phyloP scores from a whole-genome alignment of 495 filamentous ascomycete genomes.

The Cercophora samala region DNA sequence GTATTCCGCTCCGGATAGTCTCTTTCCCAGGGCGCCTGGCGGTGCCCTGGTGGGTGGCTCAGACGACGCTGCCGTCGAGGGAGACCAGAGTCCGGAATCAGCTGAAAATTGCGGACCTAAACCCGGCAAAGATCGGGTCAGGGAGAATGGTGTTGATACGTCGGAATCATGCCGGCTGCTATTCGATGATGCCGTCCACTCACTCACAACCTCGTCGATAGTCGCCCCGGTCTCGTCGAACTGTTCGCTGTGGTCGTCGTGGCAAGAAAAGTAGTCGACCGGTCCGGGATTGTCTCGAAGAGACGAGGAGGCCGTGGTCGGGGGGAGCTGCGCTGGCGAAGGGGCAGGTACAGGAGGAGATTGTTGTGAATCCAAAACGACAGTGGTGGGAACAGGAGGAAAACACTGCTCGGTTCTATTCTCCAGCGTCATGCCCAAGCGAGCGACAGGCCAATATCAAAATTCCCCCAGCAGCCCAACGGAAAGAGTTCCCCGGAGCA shows the following conservation, averaged over 20 bases:
- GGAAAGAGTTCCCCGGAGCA: neutral
- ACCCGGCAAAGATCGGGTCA: slow-evolving; percentile 12
- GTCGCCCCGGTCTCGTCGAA: slow-evolving; percentile 10
- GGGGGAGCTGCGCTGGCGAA: slow-evolving; percentile 10
- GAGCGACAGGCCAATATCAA: slow-evolving; percentile 10
- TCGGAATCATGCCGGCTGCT: slow-evolving; percentile 28
- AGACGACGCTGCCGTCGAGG: slow-evolving; percentile 3
- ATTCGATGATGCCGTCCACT: slow-evolving; percentile 16
- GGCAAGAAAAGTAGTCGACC: slow-evolving; percentile 2
- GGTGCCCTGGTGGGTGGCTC: slow-evolving; percentile 7
- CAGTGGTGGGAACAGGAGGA: slow-evolving; percentile 16
- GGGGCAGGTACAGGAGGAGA: slow-evolving; percentile 11
- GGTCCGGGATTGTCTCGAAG: slow-evolving; percentile 17
- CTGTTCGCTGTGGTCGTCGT: neutral
- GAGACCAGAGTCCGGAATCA: slow-evolving; percentile 4
- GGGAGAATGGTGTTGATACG: slow-evolving; percentile 7
- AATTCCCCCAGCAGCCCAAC: slow-evolving; percentile 7
- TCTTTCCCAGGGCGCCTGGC: slow-evolving; percentile 18
- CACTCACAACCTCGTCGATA: slow-evolving; percentile 6
- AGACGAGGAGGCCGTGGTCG: slow-evolving; percentile 5
- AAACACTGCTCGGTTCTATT: slow-evolving; percentile 16
- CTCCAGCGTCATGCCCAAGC: slow-evolving; percentile 25
- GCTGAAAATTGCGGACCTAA: neutral
- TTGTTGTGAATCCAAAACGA: slow-evolving; percentile 11
- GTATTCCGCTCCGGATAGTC: slow-evolving; percentile 16